Evolutionary conservation across 768 basidiomycete genomes (phyloP).

Genomic region (Myochromella boudieri): DNA sequence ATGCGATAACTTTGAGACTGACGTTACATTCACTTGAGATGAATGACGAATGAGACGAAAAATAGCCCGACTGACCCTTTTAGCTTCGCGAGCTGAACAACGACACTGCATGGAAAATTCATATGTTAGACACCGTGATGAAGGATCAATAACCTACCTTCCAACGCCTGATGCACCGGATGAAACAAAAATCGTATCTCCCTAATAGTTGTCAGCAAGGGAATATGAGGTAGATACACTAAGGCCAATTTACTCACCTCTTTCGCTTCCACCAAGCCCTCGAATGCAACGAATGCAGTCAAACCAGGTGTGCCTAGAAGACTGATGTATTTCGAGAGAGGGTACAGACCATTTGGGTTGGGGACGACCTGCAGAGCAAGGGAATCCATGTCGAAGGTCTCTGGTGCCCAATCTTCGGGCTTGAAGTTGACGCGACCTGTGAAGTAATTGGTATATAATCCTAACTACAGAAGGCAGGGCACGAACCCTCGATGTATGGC

Average conservation of each 20-base stretch:
- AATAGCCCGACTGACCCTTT: conserved; percentile 26
- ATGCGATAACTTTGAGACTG: conserved; percentile 55
- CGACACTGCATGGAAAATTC: conserved; percentile 18
- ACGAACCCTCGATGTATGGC: conserved; percentile 10
- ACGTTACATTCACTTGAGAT: not conserved
- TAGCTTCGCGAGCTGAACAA: conserved; percentile 37
- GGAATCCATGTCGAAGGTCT: conserved; percentile 17
- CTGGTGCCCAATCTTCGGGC: conserved; percentile 11
- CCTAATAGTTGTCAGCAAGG: conserved; percentile 17
- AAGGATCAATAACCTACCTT: conserved; percentile 18
- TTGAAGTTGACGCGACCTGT: conserved; percentile 12
- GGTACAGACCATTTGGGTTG: conserved; percentile 3
- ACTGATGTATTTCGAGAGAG: conserved; percentile 2
- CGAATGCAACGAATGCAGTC: conserved; percentile 32
- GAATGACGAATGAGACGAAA: not conserved
- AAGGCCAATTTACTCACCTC: conserved; percentile 32
- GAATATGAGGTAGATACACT: no score
- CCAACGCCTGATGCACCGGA: conserved; percentile 30
- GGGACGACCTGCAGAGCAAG: conserved; percentile 15
- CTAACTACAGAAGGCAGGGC: no score
- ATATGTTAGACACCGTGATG: not conserved
- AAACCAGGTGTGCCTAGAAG: conserved; percentile 20
- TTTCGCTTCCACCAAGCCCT: conserved; percentile 26
- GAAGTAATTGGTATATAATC: conserved; percentile 11
- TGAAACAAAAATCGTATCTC: conserved; percentile 26